Conservation (phyloP, 768 basidiomycete genomes). For the Rubroboletus pulcherrimus region DNA sequence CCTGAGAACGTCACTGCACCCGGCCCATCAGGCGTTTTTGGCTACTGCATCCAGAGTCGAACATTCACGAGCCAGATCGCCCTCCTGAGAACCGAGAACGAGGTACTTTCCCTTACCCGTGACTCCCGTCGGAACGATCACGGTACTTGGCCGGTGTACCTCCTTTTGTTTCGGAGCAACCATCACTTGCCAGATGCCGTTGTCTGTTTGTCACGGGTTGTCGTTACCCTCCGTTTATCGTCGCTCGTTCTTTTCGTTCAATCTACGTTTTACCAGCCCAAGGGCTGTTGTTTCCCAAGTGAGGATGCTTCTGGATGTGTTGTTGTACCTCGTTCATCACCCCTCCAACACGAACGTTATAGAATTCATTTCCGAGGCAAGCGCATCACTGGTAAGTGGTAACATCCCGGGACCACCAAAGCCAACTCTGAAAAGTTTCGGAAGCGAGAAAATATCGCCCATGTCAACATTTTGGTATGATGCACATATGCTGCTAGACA, state of each 20-base stretch:
- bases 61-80: conserved; percentile 15
- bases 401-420: not conserved
- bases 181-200: not conserved
- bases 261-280: not conserved
- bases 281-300: not conserved
- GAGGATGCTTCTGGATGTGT: not conserved
- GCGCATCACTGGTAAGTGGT: not conserved
- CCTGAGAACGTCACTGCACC: conserved; percentile 4
- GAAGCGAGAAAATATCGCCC: not conserved
- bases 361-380: not conserved
- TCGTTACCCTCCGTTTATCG: not conserved
- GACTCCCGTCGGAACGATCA: conserved; percentile 17
- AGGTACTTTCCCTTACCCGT: not conserved
- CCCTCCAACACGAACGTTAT: not conserved
- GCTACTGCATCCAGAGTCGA: not conserved
- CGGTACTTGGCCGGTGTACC: not conserved
- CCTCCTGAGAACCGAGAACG: conserved; percentile 2
- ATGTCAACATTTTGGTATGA: not conserved
- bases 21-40: not conserved
- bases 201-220: not conserved
- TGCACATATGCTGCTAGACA: not conserved
- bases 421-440: not conserved
- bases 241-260: not conserved
- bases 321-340: not conserved
- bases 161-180: not conserved